Evolutionary conservation across 495 filamentous ascomycete genomes (phyloP), one percentile per base, ranked within the genome.

Genomic region (Talaromyces wortmannii): DNA sequence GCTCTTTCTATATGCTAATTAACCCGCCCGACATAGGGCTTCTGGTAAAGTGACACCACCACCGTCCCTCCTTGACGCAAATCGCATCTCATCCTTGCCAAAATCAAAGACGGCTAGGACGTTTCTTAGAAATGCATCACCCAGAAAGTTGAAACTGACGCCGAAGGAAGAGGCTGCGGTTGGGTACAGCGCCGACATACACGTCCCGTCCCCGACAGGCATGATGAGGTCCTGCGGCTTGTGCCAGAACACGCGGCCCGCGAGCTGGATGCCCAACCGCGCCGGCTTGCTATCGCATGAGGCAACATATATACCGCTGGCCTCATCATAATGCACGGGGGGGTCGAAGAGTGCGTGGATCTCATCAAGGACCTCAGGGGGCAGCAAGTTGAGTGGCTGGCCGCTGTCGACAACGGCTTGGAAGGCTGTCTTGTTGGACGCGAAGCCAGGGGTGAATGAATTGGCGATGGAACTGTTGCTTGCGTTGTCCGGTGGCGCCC

Each of bases 111-210:
- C 78, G 0, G 74, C 70, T 61, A 90, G 87, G 16, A 90, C 87
- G 60, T 88, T 89, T 71, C 89, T 92, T 52, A 91, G 66, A 57
- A 90, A 92, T 4, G 83, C 71, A 51, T 86, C 86, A 7, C 88
- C 87, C 2, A 90, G 59, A 43, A 88, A 81, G 55, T 75, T 78
- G 13, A 79, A 63, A 23, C 69, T 69, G 0, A 64, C 55, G 0
- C 68, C 77, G 3, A 15, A 69, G 70, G 55, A 60, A 57, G 32
- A 18, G 63, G 70, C 55, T 67, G 70, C 59, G 1, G 36, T 10
- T 10, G 8, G 8, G 13, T 10, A 10, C 70, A 79, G 5, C 65
- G 48, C 52, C 3, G 59, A 50, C 57, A 69, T 10, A 68, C 72
- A 59, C 64, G 32, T 57, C 42, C 74, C 72, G 5, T 71, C 54